Conservation (phyloP, 257 asterid genomes). For the Scutellaria galericulata region DNA sequence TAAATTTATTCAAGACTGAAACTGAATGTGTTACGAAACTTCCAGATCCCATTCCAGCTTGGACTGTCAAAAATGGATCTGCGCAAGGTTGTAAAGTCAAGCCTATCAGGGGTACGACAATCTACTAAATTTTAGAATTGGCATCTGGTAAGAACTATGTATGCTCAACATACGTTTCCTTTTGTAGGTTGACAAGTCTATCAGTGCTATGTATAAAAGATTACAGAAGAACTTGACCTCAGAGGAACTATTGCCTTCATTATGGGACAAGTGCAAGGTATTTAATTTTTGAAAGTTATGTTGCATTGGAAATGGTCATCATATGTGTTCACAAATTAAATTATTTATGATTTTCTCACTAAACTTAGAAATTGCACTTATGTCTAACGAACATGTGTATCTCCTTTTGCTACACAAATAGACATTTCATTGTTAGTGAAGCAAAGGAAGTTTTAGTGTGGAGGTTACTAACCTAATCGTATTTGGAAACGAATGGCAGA, state of each 20-base stretch:
- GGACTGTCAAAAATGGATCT: conserved; percentile 94
- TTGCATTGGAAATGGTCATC: conserved; percentile 17
- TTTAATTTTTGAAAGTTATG: conserved; percentile 10
- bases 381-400: conserved; percentile 6
- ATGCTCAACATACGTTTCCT: conserved; percentile 7
- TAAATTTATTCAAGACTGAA: conserved; percentile 28
- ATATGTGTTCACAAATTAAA: conserved; percentile 6
- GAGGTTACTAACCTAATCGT: conserved; percentile 28
- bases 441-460: background rate
- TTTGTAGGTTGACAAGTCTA: conserved; percentile 87
- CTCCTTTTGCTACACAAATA: conserved; percentile 1
- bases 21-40: conserved; percentile 34
- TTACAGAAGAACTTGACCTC: conserved; percentile 66
- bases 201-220: conserved; percentile 79
- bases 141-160: conserved; percentile 26
- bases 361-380: background rate
- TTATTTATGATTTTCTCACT: background rate
- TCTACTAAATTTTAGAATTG: conserved; percentile 23
- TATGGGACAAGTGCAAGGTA: conserved; percentile 99
- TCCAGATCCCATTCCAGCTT: conserved; percentile 95
- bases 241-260: conserved; percentile 88
- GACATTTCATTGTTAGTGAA: conserved; percentile 4
- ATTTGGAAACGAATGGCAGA: conserved; percentile 55
- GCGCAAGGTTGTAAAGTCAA: conserved; percentile 90
- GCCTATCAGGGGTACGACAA: conserved; percentile 88